phyloP scores from a whole-genome alignment of 257 asterid species.

The Perilla frutescens region DNA sequence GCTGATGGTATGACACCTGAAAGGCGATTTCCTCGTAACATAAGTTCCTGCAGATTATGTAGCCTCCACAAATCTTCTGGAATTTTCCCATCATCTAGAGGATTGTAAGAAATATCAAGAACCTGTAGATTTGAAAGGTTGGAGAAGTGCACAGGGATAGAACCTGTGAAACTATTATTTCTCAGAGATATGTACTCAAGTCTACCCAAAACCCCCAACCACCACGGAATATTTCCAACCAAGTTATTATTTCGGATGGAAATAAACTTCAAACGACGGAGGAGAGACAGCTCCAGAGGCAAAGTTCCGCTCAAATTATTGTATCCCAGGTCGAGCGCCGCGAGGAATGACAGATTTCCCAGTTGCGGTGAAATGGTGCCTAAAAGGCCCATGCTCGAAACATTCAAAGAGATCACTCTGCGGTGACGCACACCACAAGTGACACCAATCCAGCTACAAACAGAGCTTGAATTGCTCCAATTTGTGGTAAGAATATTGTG shows the following conservation, averaged over 20 bases:
- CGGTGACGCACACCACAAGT: too few species aligned
- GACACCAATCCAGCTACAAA: too few species aligned
- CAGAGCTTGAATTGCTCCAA: too few species aligned
- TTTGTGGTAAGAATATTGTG: neutral
- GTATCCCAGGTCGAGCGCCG: neutral
- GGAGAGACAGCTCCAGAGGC: neutral
- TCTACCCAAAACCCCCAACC: neutral
- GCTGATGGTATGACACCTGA: too few species aligned
- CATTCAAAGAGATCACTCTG: too few species aligned
- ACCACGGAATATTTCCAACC: neutral
- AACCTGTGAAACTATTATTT: neutral
- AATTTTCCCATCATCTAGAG: too few species aligned
- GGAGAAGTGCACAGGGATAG: neutral
- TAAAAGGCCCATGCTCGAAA: neutral
- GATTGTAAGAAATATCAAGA: too few species aligned
- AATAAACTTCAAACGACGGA: neutral
- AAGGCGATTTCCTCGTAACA: too few species aligned
- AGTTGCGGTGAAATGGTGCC: neutral
- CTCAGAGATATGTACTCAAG: neutral
- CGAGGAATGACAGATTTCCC: neutral
- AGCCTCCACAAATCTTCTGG: too few species aligned
- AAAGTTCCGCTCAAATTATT: neutral
- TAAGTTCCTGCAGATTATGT: too few species aligned
- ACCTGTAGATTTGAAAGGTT: too few species aligned
- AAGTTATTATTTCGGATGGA: neutral